Base-by-base conservation (phyloP, 2,329 filamentous ascomycete genomes). In the Colletotrichum eremochloae region DNA sequence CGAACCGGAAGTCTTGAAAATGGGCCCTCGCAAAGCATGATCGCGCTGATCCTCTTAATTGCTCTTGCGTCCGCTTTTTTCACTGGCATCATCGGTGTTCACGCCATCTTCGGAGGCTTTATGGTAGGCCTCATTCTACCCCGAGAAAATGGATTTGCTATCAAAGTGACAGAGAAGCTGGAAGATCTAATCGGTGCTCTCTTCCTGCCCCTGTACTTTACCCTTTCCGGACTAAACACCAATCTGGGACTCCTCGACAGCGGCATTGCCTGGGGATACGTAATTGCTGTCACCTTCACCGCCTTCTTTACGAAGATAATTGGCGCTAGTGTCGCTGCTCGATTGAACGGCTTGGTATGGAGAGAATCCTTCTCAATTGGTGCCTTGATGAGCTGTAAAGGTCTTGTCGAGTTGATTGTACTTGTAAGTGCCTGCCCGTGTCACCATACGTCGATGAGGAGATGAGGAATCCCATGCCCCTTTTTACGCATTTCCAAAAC, bases 371-470 rank as follows among this genome's bases (percentile, higher is more conserved):
- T 97, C 42, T 90, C 94, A 1, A 96, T 98, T 75, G 96, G 96
- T 18, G 90, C 92, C 20, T 83, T 98, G 77, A 98, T 98, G 96
- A 97, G 94, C 82, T 98, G 96, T 82, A 98, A 98, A 81, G 96
- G 96, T 77, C 86, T 98, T 12, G 95, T 98, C 0, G 95, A 98
- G 81, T 85, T 98, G 64, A 98, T 98, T 80, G 95, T 98, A n/a
- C 81, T 97, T 81, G 94, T 95, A 86, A 83, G 90, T 79, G 14
- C 14, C 6, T 40, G 3, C 50, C 5, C 14, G 5, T 5, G 18
- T 15, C 1, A 67, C 76, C 53, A 38, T 18, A 20, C 38, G 8
- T 4, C 29, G 31, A 29, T 31, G n/a, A 24, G 14, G 20, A 66
- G 3, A 46, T n/a, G 31, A 11, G 42, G 20, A 33, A 18, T 15